Evolutionary conservation across 1,284 basidiomycete species (phyloP), one percentile per base, ranked within the genome.

Genomic region (Ustilago xerochloae): DNA sequence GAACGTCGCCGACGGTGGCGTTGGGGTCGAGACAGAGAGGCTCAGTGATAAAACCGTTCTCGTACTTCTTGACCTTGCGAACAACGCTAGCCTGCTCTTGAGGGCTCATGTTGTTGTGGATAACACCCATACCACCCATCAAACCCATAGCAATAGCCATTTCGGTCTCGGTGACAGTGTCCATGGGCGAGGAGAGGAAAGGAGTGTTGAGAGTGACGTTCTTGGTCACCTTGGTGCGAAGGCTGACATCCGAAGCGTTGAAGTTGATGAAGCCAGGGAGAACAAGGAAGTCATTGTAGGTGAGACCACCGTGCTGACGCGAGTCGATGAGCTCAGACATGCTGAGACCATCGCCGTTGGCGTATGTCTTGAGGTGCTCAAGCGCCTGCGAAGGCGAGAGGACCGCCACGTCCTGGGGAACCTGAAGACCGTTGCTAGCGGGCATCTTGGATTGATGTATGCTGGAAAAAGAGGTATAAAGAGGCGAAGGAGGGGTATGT

Each of bases 111-210:
- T 99, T 99, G 87, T 99, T 94, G 86, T 99, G 96, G 82, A 99
- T 98, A 81, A 99, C 93, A 87, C 97, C 96, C 78, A 99, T 92
- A 63, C 96, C 97, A 58, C 97, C 96, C 75, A 97, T 80, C 20
- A 84, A 65, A 22, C 78, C 82, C 51, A 84, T 78, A 8, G 80
- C 64, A 39, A 99, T 97, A 54, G 96, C 96, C 95, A 99, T 99
- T 79, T 95, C 91, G 68, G 89, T 90, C 87, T 98, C 96, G 3
- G 97, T 99, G 76, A 99, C 96, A 32, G 96, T 99, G 87, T 99
- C 96, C 96, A 99, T 99, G 41, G 97, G 96, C 64, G 93, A 96
- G 85, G 93, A 97, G 87, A 98, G 88, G 87, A 99, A 97, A 0
- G 97, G 96, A 0, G 95, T 95, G 87, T 94, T 97, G 81, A 99